Evolutionary conservation across 2,329 filamentous ascomycete genomes (phyloP).

Genomic region (Phyllosticta capitalensis): DNA sequence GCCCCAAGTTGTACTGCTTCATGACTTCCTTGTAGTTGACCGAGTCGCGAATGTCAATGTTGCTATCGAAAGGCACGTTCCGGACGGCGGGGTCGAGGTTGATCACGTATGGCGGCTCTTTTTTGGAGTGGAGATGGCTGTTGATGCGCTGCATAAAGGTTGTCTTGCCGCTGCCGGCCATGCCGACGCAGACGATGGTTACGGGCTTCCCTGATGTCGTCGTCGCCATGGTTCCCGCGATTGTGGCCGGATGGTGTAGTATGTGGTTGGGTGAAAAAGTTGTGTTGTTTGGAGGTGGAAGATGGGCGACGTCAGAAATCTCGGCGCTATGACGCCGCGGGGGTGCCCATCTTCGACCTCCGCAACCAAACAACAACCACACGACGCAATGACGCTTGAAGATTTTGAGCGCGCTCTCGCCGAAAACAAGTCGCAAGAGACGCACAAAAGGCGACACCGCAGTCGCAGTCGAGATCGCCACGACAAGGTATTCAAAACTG

Average conservation of each 20-base stretch:
- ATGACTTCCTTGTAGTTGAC: slow-evolving; percentile 99
- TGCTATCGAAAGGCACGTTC: slow-evolving; percentile 87
- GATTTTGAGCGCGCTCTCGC: slow-evolving; percentile 74
- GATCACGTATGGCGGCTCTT: slow-evolving; percentile 81
- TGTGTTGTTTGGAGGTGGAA: neutral
- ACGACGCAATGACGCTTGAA: slow-evolving; percentile 45
- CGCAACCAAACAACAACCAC: neutral
- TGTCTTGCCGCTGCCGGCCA: slow-evolving; percentile 98
- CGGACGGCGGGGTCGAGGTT: slow-evolving; percentile 95
- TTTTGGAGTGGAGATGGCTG: slow-evolving; percentile 74
- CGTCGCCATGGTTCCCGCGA: slow-evolving; percentile 5
- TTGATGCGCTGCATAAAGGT: slow-evolving; percentile 99
- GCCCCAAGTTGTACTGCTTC: slow-evolving; percentile 96
- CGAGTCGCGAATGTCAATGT: slow-evolving; percentile 97
- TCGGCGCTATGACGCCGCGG: slow-evolving; percentile 3
- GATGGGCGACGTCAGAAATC: slow-evolving; percentile 7
- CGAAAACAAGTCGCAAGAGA: slow-evolving; percentile 47
- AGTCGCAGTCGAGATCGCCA: slow-evolving; percentile 28
- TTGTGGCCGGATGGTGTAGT: neutral
- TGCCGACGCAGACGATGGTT: slow-evolving; percentile 87
- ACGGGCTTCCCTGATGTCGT: slow-evolving; percentile 42
- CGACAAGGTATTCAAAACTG: slow-evolving; percentile 17
- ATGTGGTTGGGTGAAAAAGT: neutral
- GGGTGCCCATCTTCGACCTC: slow-evolving; percentile 1
- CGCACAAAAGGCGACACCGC: slow-evolving; percentile 36